phyloP scores from a whole-genome alignment of 805 yeast genomes.

The Starmera quercuum region DNA sequence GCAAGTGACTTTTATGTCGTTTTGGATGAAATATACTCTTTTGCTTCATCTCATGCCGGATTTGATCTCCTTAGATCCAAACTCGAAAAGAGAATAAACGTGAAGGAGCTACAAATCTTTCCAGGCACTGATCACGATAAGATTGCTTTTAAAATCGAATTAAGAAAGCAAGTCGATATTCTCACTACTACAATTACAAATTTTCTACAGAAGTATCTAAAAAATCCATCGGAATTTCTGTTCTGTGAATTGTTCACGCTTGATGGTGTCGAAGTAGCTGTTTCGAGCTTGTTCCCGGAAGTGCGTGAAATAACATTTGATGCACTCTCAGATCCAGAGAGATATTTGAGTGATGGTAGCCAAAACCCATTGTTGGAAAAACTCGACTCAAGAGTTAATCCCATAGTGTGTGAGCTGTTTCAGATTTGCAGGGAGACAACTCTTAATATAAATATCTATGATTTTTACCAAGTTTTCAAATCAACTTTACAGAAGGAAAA shows the following conservation, averaged over 20 bases:
- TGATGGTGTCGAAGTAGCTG: slow-evolving; percentile 23
- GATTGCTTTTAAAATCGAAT: slow-evolving; percentile 16
- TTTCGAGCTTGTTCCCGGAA: slow-evolving; percentile 34
- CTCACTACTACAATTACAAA: slow-evolving; percentile 10
- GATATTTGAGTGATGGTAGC: slow-evolving; percentile 13
- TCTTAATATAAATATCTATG: slow-evolving; percentile 56
- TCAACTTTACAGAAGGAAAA: slow-evolving; percentile 32
- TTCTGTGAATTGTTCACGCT: slow-evolving; percentile 38
- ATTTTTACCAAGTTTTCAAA: slow-evolving; percentile 56
- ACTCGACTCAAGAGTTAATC: slow-evolving; percentile 35
- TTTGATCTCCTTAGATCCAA: neutral
- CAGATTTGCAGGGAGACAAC: slow-evolving; percentile 76
- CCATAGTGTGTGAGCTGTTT: slow-evolving; percentile 51
- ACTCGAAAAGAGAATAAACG: neutral
- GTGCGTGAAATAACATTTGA: slow-evolving; percentile 32
- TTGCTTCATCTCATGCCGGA: slow-evolving; percentile 5
- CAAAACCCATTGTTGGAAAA: slow-evolving; percentile 9
- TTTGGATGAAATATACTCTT: slow-evolving; percentile 4
- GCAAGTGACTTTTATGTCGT: slow-evolving; percentile 5
- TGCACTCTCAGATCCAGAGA: slow-evolving; percentile 33
- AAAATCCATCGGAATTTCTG: slow-evolving; percentile 14
- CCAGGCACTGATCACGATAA: slow-evolving; percentile 2
- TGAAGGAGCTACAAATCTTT: neutral
- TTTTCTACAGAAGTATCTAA: slow-evolving; percentile 9
- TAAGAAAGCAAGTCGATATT: slow-evolving; percentile 10